Evolutionary conservation across 139 green algal genomes (phyloP).

Genomic region (Trebouxia sp.): DNA sequence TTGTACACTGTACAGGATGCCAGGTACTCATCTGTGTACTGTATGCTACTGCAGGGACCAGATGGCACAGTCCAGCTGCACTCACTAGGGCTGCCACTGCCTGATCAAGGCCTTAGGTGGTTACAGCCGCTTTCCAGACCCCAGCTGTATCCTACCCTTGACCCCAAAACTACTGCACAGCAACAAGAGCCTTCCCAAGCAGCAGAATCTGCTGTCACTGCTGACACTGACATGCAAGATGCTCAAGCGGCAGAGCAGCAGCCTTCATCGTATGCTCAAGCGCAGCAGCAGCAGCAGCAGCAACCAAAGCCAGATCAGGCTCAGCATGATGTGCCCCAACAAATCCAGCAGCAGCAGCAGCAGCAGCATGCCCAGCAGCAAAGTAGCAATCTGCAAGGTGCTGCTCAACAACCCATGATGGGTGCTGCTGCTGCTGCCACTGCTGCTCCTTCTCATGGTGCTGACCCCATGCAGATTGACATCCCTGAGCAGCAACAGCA

Average conservation of each 20-base stretch:
- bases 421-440: not conserved
- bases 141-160: too few relatives aligned
- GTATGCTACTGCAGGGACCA: not conserved
- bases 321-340: too few relatives aligned
- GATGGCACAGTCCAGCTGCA: not conserved
- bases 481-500: not conserved
- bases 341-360: not conserved
- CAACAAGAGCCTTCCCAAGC: not conserved
- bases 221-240: constrained; percentile 6
- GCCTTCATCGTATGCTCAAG: too few relatives aligned
- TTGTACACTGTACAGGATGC: too few relatives aligned
- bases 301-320: too few relatives aligned
- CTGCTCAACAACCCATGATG: not conserved
- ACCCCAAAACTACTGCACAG: not conserved
- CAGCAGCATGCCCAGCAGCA: not conserved
- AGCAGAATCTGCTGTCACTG: not conserved
- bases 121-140: not conserved
- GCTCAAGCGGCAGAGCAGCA: not conserved
- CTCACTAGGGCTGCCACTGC: not conserved
- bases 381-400: not conserved
- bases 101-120: not conserved
- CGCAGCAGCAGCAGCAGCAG: not conserved
- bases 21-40: not conserved
- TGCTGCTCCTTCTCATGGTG: not conserved
- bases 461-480: not conserved